Percentiles rank a stretch among this genome's conserved stretches.
Conservation (phyloP, 1,139 yeast species). For the Hansenula lynferdii region DNA sequence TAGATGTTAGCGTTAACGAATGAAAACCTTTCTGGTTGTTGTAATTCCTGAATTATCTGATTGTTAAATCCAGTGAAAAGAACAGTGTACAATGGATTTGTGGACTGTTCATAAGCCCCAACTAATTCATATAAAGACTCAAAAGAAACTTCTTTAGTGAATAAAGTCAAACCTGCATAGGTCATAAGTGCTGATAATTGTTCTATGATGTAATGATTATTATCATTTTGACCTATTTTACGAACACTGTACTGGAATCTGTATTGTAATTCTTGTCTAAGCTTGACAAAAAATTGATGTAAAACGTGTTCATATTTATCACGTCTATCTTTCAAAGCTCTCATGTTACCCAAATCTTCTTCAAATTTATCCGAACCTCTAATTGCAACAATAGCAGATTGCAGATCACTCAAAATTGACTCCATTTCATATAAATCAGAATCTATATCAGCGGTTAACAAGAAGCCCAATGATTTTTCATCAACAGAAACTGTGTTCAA, state of each 20-base stretch:
- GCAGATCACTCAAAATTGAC: slow-evolving; percentile 50
- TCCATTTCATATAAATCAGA: slow-evolving; percentile 51
- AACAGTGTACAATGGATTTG: slow-evolving; percentile 10
- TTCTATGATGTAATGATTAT: slow-evolving; percentile 25
- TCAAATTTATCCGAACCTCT: slow-evolving; percentile 38
- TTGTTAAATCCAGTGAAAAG: slow-evolving; percentile 16
- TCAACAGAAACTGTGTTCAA: slow-evolving; percentile 66
- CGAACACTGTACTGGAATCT: slow-evolving; percentile 36
- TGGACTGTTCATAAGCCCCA: slow-evolving; percentile 22
- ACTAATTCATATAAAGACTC: slow-evolving; percentile 37
- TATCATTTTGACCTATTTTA: slow-evolving; percentile 26
- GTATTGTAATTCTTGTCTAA: slow-evolving; percentile 39
- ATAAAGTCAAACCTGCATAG: slow-evolving; percentile 60
- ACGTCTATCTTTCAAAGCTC: slow-evolving; percentile 68
- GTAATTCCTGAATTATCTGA: slow-evolving; percentile 5
- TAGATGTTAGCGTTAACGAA: slow-evolving; percentile 10
- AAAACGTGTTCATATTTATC: slow-evolving; percentile 57
- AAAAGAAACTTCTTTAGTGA: slow-evolving; percentile 54
- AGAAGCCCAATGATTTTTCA: slow-evolving; percentile 43
- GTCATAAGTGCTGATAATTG: slow-evolving; percentile 41
- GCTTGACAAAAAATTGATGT: slow-evolving; percentile 43
- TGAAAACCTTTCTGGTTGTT: slow-evolving; percentile 13
- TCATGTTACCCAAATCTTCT: slow-evolving; percentile 60
- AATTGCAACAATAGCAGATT: slow-evolving; percentile 59
- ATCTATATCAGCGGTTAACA: slow-evolving; percentile 47